A percentile compares a stretch with the other conserved stretches of the same genome.
Conservation (phyloP, 2,329 filamentous ascomycete genomes). For the Aspergillus sergii region DNA sequence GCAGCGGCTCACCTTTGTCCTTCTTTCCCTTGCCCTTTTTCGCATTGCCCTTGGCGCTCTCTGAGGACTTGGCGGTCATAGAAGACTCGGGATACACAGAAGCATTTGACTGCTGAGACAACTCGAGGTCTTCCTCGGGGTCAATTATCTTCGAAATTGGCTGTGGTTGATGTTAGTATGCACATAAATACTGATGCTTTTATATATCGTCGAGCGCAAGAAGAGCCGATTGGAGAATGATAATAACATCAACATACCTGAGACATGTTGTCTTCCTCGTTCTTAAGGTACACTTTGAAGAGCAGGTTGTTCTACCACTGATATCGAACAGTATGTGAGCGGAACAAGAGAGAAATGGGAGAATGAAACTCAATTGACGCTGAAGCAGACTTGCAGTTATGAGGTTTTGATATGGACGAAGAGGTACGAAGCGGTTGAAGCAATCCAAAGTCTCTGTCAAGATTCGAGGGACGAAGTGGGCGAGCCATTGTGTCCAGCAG, state of each 20-base stretch:
- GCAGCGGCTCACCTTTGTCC: background rate
- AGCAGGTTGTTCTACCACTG: background rate
- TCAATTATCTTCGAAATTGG: background rate
- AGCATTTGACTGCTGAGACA: background rate
- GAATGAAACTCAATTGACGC: background rate
- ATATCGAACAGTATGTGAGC: background rate
- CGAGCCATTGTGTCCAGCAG: constrained; percentile 4
- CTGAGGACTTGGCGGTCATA: background rate
- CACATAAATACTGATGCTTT: background rate
- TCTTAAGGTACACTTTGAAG: background rate
- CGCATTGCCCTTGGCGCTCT: background rate
- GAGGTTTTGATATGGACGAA: background rate
- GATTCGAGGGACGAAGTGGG: background rate
- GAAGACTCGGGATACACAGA: background rate
- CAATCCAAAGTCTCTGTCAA: background rate
- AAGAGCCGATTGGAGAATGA: background rate
- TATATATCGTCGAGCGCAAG: background rate
- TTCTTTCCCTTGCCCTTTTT: background rate
- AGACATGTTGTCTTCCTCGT: background rate
- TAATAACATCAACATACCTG: background rate
- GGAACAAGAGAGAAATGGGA: background rate
- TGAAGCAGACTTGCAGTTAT: background rate
- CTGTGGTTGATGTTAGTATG: background rate
- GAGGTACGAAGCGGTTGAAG: background rate
- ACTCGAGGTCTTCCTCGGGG: background rate